Evolutionary conservation across 2,329 filamentous ascomycete genomes (phyloP).

Genomic region (Knufia fluminis): DNA sequence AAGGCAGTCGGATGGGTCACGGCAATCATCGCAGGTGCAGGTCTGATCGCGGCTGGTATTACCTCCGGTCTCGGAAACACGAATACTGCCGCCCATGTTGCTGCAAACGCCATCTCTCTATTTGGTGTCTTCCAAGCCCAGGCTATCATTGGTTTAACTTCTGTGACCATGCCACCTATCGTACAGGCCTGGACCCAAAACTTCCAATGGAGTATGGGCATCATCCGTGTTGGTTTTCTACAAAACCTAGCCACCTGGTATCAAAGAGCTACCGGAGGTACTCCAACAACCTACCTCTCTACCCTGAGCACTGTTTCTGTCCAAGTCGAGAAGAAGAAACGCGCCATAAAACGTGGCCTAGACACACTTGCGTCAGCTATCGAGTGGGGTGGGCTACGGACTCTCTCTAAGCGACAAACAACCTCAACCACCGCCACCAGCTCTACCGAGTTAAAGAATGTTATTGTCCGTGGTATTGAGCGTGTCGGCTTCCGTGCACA

Average conservation of each 20-base stretch:
- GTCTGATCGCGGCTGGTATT: conserved; percentile 73
- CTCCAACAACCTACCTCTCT: conserved; percentile 67
- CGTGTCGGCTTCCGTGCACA: conserved; percentile 76
- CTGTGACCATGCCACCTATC: conserved; percentile 73
- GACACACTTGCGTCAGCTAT: conserved; percentile 24
- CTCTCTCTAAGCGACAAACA: conserved; percentile 46
- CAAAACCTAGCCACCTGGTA: conserved; percentile 92
- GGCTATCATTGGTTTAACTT: conserved; percentile 78
- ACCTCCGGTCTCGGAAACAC: conserved; percentile 85
- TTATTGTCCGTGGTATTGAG: conserved; percentile 69
- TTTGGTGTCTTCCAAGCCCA: conserved; percentile 93
- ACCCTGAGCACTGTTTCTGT: conserved; percentile 67
- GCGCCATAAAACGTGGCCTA: conserved; percentile 36
- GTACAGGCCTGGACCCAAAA: conserved; percentile 92
- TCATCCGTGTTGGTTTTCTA: conserved; percentile 79
- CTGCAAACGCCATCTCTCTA: conserved; percentile 85
- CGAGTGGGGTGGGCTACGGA: conserved; percentile 9
- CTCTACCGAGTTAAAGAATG: conserved; percentile 38
- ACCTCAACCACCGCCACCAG: conserved; percentile 24
- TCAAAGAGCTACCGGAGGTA: conserved; percentile 83
- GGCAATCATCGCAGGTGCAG: conserved; percentile 76
- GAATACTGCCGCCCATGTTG: conserved; percentile 89
- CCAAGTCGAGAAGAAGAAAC: conserved; percentile 57
- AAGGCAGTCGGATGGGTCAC: conserved; percentile 82
- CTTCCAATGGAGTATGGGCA: conserved; percentile 97